These are phyloP conservation scores for Aspergillus sclerotioniger DNA, from an alignment of 495 filamentous ascomycete species.

Conservation along the genomic window DNA sequence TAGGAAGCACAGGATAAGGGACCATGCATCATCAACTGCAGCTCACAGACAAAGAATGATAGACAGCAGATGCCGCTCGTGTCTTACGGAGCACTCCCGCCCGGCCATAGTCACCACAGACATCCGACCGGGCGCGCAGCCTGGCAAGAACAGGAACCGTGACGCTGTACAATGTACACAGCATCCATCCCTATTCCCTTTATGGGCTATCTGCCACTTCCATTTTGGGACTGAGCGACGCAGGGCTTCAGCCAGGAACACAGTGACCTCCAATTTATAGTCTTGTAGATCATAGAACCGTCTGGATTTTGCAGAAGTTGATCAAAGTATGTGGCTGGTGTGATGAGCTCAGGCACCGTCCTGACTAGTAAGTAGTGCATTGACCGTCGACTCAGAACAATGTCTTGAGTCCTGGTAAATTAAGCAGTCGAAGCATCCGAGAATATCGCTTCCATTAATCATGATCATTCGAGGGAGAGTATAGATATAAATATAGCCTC, in stretches of 20 bases:
- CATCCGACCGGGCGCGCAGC: not conserved
- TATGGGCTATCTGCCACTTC: not conserved
- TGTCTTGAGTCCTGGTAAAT: not conserved
- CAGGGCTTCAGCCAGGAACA: conserved; percentile 2
- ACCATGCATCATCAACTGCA: conserved; percentile 7
- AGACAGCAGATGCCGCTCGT: not conserved
- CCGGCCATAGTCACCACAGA: conserved; percentile 2
- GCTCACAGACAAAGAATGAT: not conserved
- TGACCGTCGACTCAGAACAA: not conserved
- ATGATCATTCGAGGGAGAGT: not conserved
- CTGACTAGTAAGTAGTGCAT: not conserved
- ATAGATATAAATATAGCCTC: not conserved
- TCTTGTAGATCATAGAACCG: not conserved
- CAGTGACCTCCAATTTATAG: not conserved
- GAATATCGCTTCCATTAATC: too few species aligned
- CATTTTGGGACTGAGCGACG: not conserved
- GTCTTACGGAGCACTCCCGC: conserved; percentile 10
- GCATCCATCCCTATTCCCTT: conserved; percentile 5
- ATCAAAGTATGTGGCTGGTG: conserved; percentile 2
- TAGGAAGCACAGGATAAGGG: conserved; percentile 9
- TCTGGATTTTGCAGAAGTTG: not conserved
- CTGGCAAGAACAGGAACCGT: conserved; percentile 1
- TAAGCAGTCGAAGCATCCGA: too few species aligned
- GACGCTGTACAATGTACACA: conserved; percentile 11
- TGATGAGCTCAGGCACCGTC: not conserved